phyloP scores from a whole-genome alignment of 139 green algal species.

The Cymbomonas tetramitiformis region DNA sequence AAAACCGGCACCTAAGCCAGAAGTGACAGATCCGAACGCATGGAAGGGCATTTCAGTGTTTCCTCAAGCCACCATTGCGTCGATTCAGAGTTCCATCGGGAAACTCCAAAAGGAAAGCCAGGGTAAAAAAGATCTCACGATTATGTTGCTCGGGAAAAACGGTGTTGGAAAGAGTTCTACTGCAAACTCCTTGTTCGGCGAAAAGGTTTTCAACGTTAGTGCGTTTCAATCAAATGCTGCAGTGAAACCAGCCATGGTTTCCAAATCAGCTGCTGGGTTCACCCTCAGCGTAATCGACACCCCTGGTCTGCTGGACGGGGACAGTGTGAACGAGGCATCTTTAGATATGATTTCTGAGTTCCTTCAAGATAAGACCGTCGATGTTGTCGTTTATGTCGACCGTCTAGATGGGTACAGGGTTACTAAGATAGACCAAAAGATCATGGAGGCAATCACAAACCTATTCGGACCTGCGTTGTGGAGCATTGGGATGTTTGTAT shows the following conservation, averaged over 20 bases:
- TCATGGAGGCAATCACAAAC: slow-evolving; percentile 26
- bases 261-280: slow-evolving; percentile 38
- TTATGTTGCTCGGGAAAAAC: slow-evolving; percentile 52
- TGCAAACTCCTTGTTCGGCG: slow-evolving; percentile 47
- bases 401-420: slow-evolving; percentile 52
- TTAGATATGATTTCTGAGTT: slow-evolving; percentile 19
- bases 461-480: slow-evolving; percentile 41
- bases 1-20: no score
- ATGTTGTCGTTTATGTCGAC: slow-evolving; percentile 57
- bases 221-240: slow-evolving; percentile 39
- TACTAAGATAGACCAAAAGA: slow-evolving; percentile 31
- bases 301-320: slow-evolving; percentile 48
- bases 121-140: slow-evolving; percentile 37
- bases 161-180: slow-evolving; percentile 55
- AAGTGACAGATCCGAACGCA: no score
- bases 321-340: slow-evolving; percentile 29
- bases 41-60: no score
- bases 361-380: slow-evolving; percentile 26
- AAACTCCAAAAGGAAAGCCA: slow-evolving; percentile 27
- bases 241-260: slow-evolving; percentile 21
- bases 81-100: no score
- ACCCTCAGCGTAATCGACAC: slow-evolving; percentile 54
- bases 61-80: no score
- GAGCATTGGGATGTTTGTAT: slow-evolving; percentile 36
- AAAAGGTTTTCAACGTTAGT: slow-evolving; percentile 30